phyloP scores from a whole-genome alignment of 164 flowering plant species.

The Litsea cubeba region DNA sequence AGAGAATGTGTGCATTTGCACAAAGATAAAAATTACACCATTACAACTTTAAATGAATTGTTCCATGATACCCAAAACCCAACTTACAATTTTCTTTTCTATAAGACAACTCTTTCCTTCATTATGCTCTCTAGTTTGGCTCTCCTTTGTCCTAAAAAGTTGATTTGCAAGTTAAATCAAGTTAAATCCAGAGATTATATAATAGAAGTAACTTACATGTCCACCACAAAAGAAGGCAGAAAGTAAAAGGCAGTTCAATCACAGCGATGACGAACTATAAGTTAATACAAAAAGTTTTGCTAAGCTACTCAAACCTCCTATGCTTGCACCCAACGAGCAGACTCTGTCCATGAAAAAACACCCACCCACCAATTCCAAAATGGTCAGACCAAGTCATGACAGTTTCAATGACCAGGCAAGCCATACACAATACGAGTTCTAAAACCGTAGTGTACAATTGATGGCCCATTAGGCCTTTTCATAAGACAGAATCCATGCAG shows the following conservation, averaged over 20 bases:
- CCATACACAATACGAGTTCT: background rate
- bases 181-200: background rate
- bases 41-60: background rate
- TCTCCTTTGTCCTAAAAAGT: conserved; percentile 40
- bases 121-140: conserved; percentile 27
- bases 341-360: background rate
- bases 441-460: background rate
- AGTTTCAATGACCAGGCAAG: background rate
- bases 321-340: background rate
- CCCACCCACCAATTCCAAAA: background rate
- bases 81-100: conserved; percentile 45
- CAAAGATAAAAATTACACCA: background rate
- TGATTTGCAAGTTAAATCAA: conserved; percentile 2
- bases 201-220: background rate
- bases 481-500: background rate
- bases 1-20: conserved; percentile 1
- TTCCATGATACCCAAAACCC: background rate
- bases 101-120: conserved; percentile 21
- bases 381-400: background rate
- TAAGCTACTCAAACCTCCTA: background rate
- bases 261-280: background rate
- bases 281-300: background rate
- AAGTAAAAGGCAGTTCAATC: background rate
- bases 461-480: background rate
- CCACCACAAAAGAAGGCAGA: background rate